Percentiles rank a stretch among this genome's conserved stretches.
phyloP scores from a whole-genome alignment of 176 grass and related monocot species.

The Pontederia crassipes region DNA sequence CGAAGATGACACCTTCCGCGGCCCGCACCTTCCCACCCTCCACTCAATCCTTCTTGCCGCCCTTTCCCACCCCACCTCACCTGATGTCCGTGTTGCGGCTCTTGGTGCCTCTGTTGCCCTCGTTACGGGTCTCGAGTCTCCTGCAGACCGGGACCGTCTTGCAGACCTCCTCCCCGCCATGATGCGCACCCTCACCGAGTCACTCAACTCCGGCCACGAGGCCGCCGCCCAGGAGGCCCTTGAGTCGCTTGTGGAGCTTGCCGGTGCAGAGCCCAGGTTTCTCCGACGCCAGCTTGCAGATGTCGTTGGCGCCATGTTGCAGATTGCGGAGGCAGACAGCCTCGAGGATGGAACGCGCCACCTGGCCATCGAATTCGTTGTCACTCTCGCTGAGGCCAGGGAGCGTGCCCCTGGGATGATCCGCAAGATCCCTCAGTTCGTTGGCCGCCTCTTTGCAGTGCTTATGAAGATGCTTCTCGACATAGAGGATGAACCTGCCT shows the following conservation, averaged over 20 bases:
- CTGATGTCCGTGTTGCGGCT: conserved; percentile 76
- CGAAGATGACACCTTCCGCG: conserved; percentile 31
- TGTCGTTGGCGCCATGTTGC: conserved; percentile 86
- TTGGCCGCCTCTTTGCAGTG: conserved; percentile 76
- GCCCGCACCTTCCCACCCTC: conserved; percentile 66
- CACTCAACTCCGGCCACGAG: conserved; percentile 75
- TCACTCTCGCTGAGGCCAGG: conserved; percentile 85
- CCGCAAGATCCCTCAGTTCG: conserved; percentile 80
- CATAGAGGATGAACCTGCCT: conserved; percentile 75
- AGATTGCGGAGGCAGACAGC: conserved; percentile 58
- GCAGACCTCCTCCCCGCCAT: conserved; percentile 81
- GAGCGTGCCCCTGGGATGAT: conserved; percentile 97
- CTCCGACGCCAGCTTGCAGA: conserved; percentile 69
- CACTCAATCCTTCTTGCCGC: conserved; percentile 58
- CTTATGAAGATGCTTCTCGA: conserved; percentile 97
- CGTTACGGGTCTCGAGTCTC: conserved; percentile 60
- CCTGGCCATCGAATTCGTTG: conserved; percentile 77
- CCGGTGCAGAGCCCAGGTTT: conserved; percentile 76
- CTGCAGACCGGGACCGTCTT: conserved; percentile 64
- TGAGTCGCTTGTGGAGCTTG: conserved; percentile 84
- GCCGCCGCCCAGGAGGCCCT: conserved; percentile 82
- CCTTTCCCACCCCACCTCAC: conserved; percentile 56
- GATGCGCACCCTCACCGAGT: conserved; percentile 88
- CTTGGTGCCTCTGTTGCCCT: conserved; percentile 68
- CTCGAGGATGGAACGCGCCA: conserved; percentile 93